These are phyloP conservation scores for Clonostachys sp. DNA, from an alignment of 2,329 filamentous ascomycete genomes.

Conservation along the genomic window DNA sequence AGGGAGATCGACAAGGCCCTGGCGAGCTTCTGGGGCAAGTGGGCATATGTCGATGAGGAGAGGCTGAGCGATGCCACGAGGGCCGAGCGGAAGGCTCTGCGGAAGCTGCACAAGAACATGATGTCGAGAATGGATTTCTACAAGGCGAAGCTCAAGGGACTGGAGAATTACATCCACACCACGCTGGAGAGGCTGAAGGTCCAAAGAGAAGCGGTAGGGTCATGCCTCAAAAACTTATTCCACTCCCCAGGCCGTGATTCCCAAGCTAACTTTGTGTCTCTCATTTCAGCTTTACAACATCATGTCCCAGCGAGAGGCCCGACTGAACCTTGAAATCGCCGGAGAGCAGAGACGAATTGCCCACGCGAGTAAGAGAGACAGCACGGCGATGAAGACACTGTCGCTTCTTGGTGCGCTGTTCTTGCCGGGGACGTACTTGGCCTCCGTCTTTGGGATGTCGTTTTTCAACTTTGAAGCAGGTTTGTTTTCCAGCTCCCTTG, in stretches of 20 bases:
- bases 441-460: slow-evolving; percentile 62
- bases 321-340: slow-evolving; percentile 59
- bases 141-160: slow-evolving; percentile 53
- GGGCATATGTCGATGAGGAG: slow-evolving; percentile 3
- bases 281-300: slow-evolving; percentile 55
- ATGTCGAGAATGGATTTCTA: slow-evolving; percentile 53
- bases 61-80: slow-evolving; percentile 13
- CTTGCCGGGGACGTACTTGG: slow-evolving; percentile 56
- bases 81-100: slow-evolving; percentile 23
- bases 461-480: slow-evolving; percentile 56
- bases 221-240: background rate
- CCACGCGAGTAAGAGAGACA: slow-evolving; percentile 56
- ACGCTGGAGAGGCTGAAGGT: slow-evolving; percentile 57
- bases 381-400: slow-evolving; percentile 61
- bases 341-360: slow-evolving; percentile 55
- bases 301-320: slow-evolving; percentile 60
- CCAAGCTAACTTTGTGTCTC: background rate
- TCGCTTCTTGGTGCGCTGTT: slow-evolving; percentile 61
- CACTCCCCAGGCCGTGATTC: background rate
- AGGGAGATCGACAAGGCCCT: slow-evolving; percentile 43
- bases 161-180: slow-evolving; percentile 59
- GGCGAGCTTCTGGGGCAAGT: slow-evolving; percentile 29
- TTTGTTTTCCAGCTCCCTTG: background rate
- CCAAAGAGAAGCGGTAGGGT: slow-evolving; percentile 54
- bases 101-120: slow-evolving; percentile 48